Evolutionary conservation across 352 stramenopile species (phyloP), one percentile per base, ranked within the genome.

Genomic region (Globisporangium sylvaticum): DNA sequence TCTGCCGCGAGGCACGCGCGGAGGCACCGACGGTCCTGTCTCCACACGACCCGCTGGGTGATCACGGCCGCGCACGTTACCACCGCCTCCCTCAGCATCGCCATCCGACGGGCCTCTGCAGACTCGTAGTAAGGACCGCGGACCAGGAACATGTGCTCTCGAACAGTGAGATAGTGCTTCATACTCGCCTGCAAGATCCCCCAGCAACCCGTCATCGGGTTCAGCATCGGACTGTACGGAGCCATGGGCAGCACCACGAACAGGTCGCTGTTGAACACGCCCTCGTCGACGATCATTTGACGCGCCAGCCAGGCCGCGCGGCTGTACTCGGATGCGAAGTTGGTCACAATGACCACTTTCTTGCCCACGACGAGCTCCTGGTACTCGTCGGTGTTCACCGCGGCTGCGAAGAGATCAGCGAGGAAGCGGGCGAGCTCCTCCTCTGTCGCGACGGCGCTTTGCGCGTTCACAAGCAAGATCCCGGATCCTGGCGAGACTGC

Each of bases 331-430:
- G 22, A 1, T 29, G 48, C 48, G 9, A 7, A 31, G 10, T 56
- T 27, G 10, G 48, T 31, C 10, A 56, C 48, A 15, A 31, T 56
- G 9, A 56, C n/a, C n/a, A 29, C 48, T 27, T n/a, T 56, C 22
- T 56, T 56, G 48, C 22, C n/a, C 48, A 56, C 48, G 48, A 56
- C n/a, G 22, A 56, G n/a, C 22, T 56, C 48, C 48, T 56, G 48
- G 22, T 56, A 56, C 48, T 56, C 48, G 4, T 32, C n/a, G 6
- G 22, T 31, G 4, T 31, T 56, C n/a, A 31, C 22, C 4, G 48
- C 10, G 9, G 22, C 22, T 9, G 22, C 48, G 12, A 56, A 56
- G 22, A 56, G 48, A n/a, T 56, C 22, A 7, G 48, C 22, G 22
- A 56, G 10, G 12, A 56, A 56, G 14, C 22, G 48, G n/a, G 48